Evolutionary conservation across 371 early-diverging fungal genomes (phyloP).

Genomic region (Haplosporangium sp.): DNA sequence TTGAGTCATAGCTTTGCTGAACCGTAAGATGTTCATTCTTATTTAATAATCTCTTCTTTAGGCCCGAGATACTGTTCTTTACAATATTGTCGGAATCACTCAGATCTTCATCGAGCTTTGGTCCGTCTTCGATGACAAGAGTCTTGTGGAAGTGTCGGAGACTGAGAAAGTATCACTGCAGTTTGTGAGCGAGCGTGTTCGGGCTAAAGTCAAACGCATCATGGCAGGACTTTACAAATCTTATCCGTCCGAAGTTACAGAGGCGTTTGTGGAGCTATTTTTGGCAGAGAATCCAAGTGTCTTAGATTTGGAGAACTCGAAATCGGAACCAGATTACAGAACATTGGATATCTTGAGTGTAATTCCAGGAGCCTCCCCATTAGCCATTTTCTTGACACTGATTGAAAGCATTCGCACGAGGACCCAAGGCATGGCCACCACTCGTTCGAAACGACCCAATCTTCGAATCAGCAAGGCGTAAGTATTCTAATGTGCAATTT

Average conservation of each 20-base stretch:
- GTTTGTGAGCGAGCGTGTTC: conserved; percentile 64
- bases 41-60: conserved; percentile 8
- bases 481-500: conserved; percentile 13
- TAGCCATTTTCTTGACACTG: conserved; percentile 64
- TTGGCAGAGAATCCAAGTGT: conserved; percentile 67
- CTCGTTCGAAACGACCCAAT: conserved; percentile 55
- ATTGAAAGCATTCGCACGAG: conserved; percentile 67
- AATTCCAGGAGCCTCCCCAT: conserved; percentile 65
- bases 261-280: conserved; percentile 72
- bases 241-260: conserved; percentile 68
- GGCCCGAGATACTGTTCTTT: conserved; percentile 63
- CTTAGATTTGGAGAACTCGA: conserved; percentile 38
- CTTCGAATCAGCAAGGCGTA: conserved; percentile 70
- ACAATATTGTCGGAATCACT: conserved; percentile 64
- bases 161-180: conserved; percentile 57
- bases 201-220: conserved; percentile 62
- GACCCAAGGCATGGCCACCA: conserved; percentile 59
- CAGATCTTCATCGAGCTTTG: conserved; percentile 66
- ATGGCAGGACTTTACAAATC: conserved; percentile 69
- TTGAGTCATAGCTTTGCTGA: neutral
- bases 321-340: conserved; percentile 48
- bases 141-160: conserved; percentile 45
- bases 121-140: conserved; percentile 59
- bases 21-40: neutral
- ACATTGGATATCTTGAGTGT: conserved; percentile 62